Percentiles rank a stretch among this genome's conserved stretches.
Evolutionary conservation across 345 rosid genomes (phyloP).

Genomic region (Fremontodendron californicum): DNA sequence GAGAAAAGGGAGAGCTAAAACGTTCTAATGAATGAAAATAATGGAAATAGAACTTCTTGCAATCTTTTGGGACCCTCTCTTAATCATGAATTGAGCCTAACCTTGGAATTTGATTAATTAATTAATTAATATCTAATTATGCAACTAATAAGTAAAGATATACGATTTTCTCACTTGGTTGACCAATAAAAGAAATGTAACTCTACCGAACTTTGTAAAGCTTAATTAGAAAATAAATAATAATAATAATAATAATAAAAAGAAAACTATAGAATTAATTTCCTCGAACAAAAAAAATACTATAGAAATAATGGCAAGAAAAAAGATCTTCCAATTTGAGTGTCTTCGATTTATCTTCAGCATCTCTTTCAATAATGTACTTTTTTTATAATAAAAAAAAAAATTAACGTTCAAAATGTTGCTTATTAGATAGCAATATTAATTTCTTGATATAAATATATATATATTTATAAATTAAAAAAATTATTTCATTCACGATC

Average conservation of each 20-base stretch:
- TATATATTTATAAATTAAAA: too few species aligned
- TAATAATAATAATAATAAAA: too few species aligned
- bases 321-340: not conserved
- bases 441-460: too few species aligned
- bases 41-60: slow-evolving; percentile 16
- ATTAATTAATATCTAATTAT: not conserved
- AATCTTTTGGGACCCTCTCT: slow-evolving; percentile 33
- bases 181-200: slow-evolving; percentile 9
- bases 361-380: not conserved
- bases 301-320: too few species aligned
- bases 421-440: too few species aligned
- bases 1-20: not conserved
- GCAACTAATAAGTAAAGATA: slow-evolving; percentile 10
- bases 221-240: not conserved
- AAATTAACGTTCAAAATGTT: not conserved
- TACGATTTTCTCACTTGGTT: slow-evolving; percentile 15
- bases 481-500: too few species aligned
- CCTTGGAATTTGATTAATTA: slow-evolving; percentile 13
- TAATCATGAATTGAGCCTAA: slow-evolving; percentile 45
- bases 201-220: slow-evolving; percentile 8
- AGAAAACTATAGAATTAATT: too few species aligned
- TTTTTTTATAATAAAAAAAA: not conserved
- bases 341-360: not conserved
- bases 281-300: too few species aligned
- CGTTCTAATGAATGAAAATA: slow-evolving; percentile 11